These are phyloP conservation scores for Aspergillus sp. DNA, from an alignment of 2,329 filamentous ascomycete species.

Conservation along the genomic window DNA sequence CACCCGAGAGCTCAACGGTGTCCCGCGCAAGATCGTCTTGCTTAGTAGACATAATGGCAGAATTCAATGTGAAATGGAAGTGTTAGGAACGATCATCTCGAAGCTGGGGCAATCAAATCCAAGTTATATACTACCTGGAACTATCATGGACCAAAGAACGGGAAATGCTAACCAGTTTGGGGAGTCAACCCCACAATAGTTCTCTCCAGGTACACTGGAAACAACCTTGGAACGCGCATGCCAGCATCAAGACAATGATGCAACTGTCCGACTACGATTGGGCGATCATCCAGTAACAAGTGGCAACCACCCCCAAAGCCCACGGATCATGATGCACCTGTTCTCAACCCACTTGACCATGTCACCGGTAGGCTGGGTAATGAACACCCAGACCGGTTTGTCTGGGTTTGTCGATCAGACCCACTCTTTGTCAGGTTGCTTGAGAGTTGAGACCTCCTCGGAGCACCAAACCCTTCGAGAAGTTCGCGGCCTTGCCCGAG, in stretches of 20 bases:
- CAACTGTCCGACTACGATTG: background rate
- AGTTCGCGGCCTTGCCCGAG: background rate
- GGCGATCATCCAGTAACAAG: background rate
- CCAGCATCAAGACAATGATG: background rate
- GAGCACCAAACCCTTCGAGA: background rate
- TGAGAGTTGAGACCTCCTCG: background rate
- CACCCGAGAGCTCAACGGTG: constrained; percentile 59
- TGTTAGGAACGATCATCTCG: background rate
- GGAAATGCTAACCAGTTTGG: background rate
- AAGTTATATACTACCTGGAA: background rate
- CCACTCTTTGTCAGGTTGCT: background rate
- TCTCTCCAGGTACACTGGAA: background rate
- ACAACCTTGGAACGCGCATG: background rate
- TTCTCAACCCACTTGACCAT: background rate
- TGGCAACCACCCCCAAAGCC: background rate
- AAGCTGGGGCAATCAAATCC: background rate
- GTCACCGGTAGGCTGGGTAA: too few relatives aligned
- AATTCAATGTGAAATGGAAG: background rate
- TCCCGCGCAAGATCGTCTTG: constrained; percentile 59
- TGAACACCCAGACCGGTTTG: background rate
- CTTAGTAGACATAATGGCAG: constrained; percentile 46
- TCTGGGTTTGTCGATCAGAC: background rate
- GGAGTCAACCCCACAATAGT: background rate
- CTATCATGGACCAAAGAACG: background rate
- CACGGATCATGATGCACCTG: background rate